Base-by-base conservation (phyloP, 257 asterid genomes). In the Leonotis leonurus region DNA sequence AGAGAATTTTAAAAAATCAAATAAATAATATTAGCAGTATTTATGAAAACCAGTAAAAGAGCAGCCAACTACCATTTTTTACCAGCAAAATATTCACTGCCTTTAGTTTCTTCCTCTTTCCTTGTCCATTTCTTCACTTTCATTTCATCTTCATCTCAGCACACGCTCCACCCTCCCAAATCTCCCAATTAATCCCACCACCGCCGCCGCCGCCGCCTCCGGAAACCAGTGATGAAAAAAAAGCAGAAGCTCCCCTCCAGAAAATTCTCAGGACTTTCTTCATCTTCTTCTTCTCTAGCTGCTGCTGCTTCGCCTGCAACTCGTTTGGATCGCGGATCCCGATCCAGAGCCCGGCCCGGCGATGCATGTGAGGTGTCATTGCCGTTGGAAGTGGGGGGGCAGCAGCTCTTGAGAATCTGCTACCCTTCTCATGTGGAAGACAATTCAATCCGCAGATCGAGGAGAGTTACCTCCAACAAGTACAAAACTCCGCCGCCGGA, bases 291-390 rank as follows among this genome's bases (percentile, higher is more conserved):
- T 27, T 44, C n/a, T n/a, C n/a, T n/a, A n/a, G 56, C 56, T 22
- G 56, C 56, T 52, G 24, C 39, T 12, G 20, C 35, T 24, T 49
- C 33, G 4, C 35, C 73, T 21, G 50, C 82, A 16, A 6, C n/a
- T n/a, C n/a, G n/a, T n/a, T n/a, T n/a, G n/a, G n/a, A n/a, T n/a
- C n/a, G n/a, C n/a, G 13, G 64, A 26, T 36, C 71, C 69, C 5
- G 49, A 36, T 2, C 39, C 51, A 29, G 32, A 55, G 12, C 58
- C 70, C 62, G 51, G 25, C 20, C 41, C 0, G 75, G 52, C n/a
- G 69, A 67, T 63, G 78, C 85, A 71, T 72, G 78, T 80, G 82
- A 77, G 13, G 73, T 79, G 30, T 33, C 83, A 5, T 21, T 86
- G 70, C 81, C 83, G 4, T 21, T 86, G 70, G 80, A 78, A 55